Conservation (phyloP, 305 asterid species). For the Euphrasia arctica region DNA sequence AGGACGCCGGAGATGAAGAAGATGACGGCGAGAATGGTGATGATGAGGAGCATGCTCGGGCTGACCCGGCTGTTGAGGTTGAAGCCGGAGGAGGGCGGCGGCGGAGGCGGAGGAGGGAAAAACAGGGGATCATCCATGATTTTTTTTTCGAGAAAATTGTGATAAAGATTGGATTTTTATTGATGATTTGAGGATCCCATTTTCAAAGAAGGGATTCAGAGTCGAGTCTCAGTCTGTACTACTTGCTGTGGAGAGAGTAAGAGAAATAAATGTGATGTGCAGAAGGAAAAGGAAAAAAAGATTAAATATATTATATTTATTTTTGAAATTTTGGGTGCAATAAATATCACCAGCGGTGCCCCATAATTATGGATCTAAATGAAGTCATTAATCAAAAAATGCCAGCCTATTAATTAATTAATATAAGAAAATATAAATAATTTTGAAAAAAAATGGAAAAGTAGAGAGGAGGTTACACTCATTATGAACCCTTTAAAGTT, state of each 20-base stretch:
- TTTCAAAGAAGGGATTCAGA: constrained; percentile 20
- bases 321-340: constrained; percentile 38
- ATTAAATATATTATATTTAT: too few species aligned
- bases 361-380: constrained; percentile 46
- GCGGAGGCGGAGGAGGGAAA: constrained; percentile 42
- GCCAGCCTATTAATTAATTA: constrained; percentile 17
- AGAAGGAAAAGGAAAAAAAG: constrained; percentile 25
- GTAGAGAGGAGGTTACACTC: neutral
- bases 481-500: constrained; percentile 29
- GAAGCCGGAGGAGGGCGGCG: constrained; percentile 36
- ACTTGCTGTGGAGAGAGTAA: constrained; percentile 31
- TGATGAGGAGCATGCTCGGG: constrained; percentile 64
- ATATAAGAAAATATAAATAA: neutral
- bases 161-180: constrained; percentile 32
- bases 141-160: neutral
- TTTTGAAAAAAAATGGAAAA: constrained; percentile 1
- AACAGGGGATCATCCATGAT: constrained; percentile 4
- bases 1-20: constrained; percentile 81
- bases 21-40: constrained; percentile 70
- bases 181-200: constrained; percentile 21
- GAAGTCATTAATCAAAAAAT: constrained; percentile 9
- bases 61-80: constrained; percentile 61
- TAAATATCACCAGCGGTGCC: constrained; percentile 45
- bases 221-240: constrained; percentile 27
- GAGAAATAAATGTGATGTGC: constrained; percentile 46